Evolutionary conservation across 208 protist genomes (phyloP), one percentile per base, ranked within the genome.

Genomic region (Wallacemonas sp.): DNA sequence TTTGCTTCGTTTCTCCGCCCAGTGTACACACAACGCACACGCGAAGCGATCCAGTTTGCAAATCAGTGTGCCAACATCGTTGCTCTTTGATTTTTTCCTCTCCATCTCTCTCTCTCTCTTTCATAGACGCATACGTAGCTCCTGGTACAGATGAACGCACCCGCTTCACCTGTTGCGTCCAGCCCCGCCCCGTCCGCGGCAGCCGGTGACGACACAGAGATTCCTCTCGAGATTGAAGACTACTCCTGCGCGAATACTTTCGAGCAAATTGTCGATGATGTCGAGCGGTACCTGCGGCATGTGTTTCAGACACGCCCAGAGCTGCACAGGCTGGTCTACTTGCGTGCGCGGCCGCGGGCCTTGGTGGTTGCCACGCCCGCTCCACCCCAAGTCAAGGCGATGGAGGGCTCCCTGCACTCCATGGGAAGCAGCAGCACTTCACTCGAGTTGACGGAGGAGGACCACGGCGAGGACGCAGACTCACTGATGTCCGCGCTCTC

Each of bases 211-310:
- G 44, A 26, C 44, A 14, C 19, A 14, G 44, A 14, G 47, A 68
- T 83, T 23, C 83, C 87, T 21, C 76, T 93, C 21, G 80, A 83
- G 43, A 89, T 93, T 62, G 67, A 81, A 26, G 87, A 93, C 68
- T 93, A 86, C 74, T 88, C 83, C 17, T 93, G 83, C 56, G 76
- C 74, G 24, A 93, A 82, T 32, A 70, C 48, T 32, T 93, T 93
- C 62, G 83, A 93, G 61, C 65, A 73, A 24, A 57, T 80, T 56
- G 81, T 93, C 21, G 61, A 75, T 8, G 63, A 76, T 16, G 79
- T 93, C 26, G 80, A 89, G 58, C 72, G 57, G 8, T 88, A 84
- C 55, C 46, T 92, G 23, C 56, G 77, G 4, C 21, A 74, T 12
- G 65, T 81, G 21, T 86, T 90, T 47, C 72, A 76, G 32, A 60